Evolutionary conservation across 2,329 filamentous ascomycete species (phyloP).

Genomic region (Leptodontidium sp.): DNA sequence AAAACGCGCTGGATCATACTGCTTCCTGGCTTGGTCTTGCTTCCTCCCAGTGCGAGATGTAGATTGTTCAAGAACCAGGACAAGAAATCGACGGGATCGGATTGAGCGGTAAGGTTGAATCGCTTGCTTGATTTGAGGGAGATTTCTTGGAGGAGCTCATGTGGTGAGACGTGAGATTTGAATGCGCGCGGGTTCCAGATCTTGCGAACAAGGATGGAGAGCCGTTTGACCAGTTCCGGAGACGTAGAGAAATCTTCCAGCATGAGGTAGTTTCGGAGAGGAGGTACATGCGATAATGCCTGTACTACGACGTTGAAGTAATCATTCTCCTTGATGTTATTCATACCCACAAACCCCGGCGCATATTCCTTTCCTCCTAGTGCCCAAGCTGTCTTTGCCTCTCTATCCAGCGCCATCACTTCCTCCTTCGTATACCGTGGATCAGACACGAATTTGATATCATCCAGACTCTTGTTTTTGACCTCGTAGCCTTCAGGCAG

Average conservation of each 20-base stretch:
- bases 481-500: conserved; percentile 98
- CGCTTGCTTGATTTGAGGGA: conserved; percentile 89
- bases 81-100: conserved; percentile 94
- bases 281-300: conserved; percentile 86
- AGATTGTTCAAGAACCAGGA: conserved; percentile 98
- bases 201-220: conserved; percentile 90
- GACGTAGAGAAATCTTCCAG: conserved; percentile 79
- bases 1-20: conserved; percentile 93
- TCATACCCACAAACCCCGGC: conserved; percentile 97
- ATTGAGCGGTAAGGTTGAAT: conserved; percentile 89
- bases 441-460: conserved; percentile 98
- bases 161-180: conserved; percentile 94
- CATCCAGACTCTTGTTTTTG: conserved; percentile 90
- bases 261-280: conserved; percentile 90
- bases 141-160: conserved; percentile 96
- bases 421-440: conserved; percentile 83
- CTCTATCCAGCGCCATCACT: conserved; percentile 79
- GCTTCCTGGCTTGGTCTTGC: conserved; percentile 82
- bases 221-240: conserved; percentile 86
- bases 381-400: conserved; percentile 73
- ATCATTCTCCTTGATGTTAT: conserved; percentile 99
- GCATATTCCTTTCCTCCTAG: conserved; percentile 85
- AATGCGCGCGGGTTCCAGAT: conserved; percentile 98
- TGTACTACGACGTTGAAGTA: conserved; percentile 97
- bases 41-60: conserved; percentile 89